Base-by-base conservation (phyloP, 1,284 basidiomycete species). In the Somion occarium region DNA sequence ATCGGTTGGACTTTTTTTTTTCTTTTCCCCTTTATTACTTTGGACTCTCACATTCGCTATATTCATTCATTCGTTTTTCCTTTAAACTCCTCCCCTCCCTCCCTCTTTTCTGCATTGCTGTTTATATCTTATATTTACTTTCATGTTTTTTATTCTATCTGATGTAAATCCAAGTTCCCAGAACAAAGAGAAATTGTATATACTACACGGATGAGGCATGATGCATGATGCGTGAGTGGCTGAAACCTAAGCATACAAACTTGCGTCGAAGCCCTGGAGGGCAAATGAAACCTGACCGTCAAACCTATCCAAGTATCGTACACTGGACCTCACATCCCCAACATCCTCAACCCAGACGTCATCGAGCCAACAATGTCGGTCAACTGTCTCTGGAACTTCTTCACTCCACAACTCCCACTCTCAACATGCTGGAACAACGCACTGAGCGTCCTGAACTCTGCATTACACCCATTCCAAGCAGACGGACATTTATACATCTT, bases 401-500 rank as follows among this genome's bases (percentile, higher is more conserved):
- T 45, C 18, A 67, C 61, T 0, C 59, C 63, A 45, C 68, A 69
- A 19, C 37, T 34, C 13, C 56, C 65, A 48, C 57, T 62, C 57
- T 69, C 67, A 12, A 65, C 61, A 49, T 69, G 68, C 52, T 64
- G 62, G n/a, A 59, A 57, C 30, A 69, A 55, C 22, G 55, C 59
- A 52, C 68, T 68, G 30, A 68, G 51, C 24, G 61, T 63, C 11
- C 37, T 22, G 52, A 61, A 66, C 53, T 65, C 58, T 11, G 22
- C 27, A 9, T 51, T 59, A 48, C 65, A 68, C 5, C 59, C 59
- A 2, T 51, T 27, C 42, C 49, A 58, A 22, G 12, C 39, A 3
- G 41, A n/a, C 13, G 63, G 62, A 51, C 60, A 65, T 1, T 38
- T 24, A 47, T 59, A 64, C 41, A 55, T 55, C 54, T 59, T 58